Conservation (phyloP, 2,329 filamentous ascomycete genomes). For the Aspergillus fructus region DNA sequence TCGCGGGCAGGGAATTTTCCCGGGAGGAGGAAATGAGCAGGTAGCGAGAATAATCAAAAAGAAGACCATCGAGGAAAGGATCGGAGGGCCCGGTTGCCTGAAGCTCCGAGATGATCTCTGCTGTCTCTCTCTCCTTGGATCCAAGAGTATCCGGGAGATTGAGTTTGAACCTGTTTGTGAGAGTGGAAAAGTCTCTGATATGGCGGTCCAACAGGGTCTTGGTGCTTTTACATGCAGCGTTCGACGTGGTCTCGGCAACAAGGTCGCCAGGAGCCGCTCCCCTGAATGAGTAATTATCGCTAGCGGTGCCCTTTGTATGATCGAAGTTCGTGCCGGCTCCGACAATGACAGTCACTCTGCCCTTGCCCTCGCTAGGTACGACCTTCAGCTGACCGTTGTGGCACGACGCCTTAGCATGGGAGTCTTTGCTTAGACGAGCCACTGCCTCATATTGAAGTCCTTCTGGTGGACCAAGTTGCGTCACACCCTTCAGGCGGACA, state of each 20-base stretch:
- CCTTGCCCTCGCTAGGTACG: neutral
- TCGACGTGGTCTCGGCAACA: slow-evolving; percentile 32
- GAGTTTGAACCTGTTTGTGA: slow-evolving; percentile 31
- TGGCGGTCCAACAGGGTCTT: slow-evolving; percentile 16
- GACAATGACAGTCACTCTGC: slow-evolving; percentile 38
- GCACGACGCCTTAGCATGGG: too few relatives aligned
- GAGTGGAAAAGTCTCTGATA: slow-evolving; percentile 14
- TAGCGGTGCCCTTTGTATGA: slow-evolving; percentile 48
- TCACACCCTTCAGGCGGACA: neutral
- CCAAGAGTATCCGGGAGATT: slow-evolving; percentile 38
- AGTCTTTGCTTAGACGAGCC: neutral
- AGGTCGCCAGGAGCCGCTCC: slow-evolving; percentile 46
- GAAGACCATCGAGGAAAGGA: slow-evolving; percentile 52
- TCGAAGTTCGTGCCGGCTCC: slow-evolving; percentile 50
- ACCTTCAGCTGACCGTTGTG: neutral
- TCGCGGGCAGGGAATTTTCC: slow-evolving; percentile 52
- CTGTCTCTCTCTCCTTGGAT: slow-evolving; percentile 22
- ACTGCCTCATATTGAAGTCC: neutral
- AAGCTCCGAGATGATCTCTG: slow-evolving; percentile 33
- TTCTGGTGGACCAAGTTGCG: neutral
- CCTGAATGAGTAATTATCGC: slow-evolving; percentile 48
- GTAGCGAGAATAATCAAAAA: slow-evolving; percentile 55
- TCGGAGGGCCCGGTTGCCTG: slow-evolving; percentile 35
- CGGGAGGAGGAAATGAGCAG: slow-evolving; percentile 57
- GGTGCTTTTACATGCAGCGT: slow-evolving; percentile 10